These are phyloP conservation scores for Psophocarpus tetragonolobus DNA, from an alignment of 306 rosid species.

Conservation along the genomic window DNA sequence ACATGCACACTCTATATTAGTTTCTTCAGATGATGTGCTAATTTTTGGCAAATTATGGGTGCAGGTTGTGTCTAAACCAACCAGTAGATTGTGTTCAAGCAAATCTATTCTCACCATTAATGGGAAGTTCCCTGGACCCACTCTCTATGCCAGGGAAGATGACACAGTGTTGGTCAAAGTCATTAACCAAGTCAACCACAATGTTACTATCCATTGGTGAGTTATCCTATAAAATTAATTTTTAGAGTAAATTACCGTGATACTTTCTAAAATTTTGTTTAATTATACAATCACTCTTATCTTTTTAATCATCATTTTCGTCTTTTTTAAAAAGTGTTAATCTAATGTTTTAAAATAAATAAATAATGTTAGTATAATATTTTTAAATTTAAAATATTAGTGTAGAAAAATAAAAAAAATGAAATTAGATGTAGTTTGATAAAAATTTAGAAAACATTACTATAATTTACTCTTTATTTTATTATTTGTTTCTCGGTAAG, in stretches of 20 bases:
- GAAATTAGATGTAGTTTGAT: no score
- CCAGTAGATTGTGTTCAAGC: slow-evolving; percentile 60
- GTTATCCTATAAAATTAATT: background rate
- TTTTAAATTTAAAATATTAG: no score
- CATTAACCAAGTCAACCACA: slow-evolving; percentile 63
- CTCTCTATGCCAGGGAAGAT: slow-evolving; percentile 83
- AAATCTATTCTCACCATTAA: slow-evolving; percentile 75
- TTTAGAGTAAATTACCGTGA: no score
- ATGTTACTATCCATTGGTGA: slow-evolving; percentile 80
- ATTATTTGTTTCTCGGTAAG: background rate
- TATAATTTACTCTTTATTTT: no score
- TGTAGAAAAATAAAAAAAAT: no score
- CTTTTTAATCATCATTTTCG: no score
- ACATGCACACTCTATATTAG: background rate
- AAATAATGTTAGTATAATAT: no score
- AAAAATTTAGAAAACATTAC: no score
- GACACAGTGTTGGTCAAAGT: slow-evolving; percentile 79
- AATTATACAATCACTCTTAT: no score
- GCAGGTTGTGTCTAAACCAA: slow-evolving; percentile 69
- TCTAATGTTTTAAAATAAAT: no score
- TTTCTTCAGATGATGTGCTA: background rate
- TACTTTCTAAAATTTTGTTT: no score
- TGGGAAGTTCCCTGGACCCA: slow-evolving; percentile 90
- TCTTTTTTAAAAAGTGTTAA: no score
- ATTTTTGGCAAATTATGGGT: slow-evolving; percentile 22